A percentile compares a stretch with the other conserved stretches of the same genome.
phyloP scores from a whole-genome alignment of 2,329 filamentous ascomycete species.

The Ambrosiella cleistominuta region DNA sequence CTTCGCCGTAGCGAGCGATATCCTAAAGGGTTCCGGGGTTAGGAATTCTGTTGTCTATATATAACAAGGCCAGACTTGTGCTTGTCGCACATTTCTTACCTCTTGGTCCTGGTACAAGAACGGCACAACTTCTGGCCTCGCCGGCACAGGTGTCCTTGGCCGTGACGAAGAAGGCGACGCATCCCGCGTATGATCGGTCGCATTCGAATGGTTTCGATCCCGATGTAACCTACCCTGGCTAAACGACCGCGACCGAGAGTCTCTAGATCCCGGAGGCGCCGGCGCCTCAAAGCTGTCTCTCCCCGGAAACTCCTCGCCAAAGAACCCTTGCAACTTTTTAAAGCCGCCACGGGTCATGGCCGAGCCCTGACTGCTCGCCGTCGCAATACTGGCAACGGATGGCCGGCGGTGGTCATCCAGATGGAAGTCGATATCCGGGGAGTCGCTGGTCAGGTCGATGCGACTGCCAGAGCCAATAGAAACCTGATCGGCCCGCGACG shows the following conservation, averaged over 20 bases:
- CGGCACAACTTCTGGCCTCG: slow-evolving; percentile 77
- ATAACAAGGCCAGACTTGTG: not conserved
- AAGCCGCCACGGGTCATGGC: slow-evolving; percentile 48
- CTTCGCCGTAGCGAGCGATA: slow-evolving; percentile 60
- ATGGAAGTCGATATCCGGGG: slow-evolving; percentile 41
- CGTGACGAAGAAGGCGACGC: slow-evolving; percentile 59
- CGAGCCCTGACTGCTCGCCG: slow-evolving; percentile 69
- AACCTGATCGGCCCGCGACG: slow-evolving; percentile 9
- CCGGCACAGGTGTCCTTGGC: slow-evolving; percentile 69
- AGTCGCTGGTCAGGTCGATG: slow-evolving; percentile 25
- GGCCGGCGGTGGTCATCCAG: slow-evolving; percentile 45
- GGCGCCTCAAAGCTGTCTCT: slow-evolving; percentile 59
- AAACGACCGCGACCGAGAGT: slow-evolving; percentile 46
- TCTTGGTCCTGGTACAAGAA: slow-evolving; percentile 84
- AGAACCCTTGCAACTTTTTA: slow-evolving; percentile 72
- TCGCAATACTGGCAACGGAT: slow-evolving; percentile 75
- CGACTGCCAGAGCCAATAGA: slow-evolving; percentile 17
- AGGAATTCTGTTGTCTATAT: not conserved
- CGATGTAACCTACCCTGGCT: slow-evolving; percentile 41
- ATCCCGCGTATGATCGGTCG: slow-evolving; percentile 54
- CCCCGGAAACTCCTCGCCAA: slow-evolving; percentile 72
- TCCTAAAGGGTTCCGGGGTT: slow-evolving; percentile 30
- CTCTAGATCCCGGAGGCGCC: slow-evolving; percentile 36
- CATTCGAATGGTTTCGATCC: slow-evolving; percentile 66
- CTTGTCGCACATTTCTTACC: slow-evolving; percentile 28